Conservation (phyloP, 495 filamentous ascomycete genomes). For the Podospora bellae-mahoneyi region DNA sequence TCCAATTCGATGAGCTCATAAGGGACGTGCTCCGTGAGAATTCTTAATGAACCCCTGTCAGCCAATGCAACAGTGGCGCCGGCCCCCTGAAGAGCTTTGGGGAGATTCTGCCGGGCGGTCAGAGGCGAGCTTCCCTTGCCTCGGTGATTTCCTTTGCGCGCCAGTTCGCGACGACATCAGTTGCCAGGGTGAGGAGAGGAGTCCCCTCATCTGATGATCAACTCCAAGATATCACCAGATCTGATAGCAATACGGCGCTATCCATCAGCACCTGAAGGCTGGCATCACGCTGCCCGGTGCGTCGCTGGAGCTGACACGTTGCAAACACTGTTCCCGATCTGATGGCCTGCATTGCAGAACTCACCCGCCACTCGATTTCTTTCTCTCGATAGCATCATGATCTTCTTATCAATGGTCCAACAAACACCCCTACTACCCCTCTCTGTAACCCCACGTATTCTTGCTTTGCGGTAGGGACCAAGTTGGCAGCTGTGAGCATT, state of each 20-base stretch:
- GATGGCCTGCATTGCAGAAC: neutral
- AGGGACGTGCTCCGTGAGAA: constrained; percentile 11
- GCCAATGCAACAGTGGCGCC: constrained; percentile 3
- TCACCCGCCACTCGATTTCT: neutral
- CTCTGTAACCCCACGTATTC: neutral
- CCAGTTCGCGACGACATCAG: neutral
- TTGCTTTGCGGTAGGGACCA: too few relatives aligned
- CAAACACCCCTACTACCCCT: neutral
- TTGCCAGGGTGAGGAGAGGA: neutral
- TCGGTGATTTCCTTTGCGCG: neutral
- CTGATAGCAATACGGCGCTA: neutral
- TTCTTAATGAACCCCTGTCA: constrained; percentile 9
- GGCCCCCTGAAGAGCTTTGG: neutral
- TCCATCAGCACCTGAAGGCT: neutral
- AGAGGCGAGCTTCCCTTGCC: neutral
- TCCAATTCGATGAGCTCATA: constrained; percentile 15
- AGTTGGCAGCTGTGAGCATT: too few relatives aligned
- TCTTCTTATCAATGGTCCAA: neutral
- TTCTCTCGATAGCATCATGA: neutral
- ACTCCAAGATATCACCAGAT: too few relatives aligned
- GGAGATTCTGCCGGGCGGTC: constrained; percentile 24
- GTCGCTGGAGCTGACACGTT: neutral
- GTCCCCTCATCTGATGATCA: neutral
- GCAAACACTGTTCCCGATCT: neutral
- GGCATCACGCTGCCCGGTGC: neutral